A percentile compares a stretch with the other conserved stretches of the same genome.
Conservation (phyloP, 169 alveolate genomes). For the Plasmodium adleri region DNA sequence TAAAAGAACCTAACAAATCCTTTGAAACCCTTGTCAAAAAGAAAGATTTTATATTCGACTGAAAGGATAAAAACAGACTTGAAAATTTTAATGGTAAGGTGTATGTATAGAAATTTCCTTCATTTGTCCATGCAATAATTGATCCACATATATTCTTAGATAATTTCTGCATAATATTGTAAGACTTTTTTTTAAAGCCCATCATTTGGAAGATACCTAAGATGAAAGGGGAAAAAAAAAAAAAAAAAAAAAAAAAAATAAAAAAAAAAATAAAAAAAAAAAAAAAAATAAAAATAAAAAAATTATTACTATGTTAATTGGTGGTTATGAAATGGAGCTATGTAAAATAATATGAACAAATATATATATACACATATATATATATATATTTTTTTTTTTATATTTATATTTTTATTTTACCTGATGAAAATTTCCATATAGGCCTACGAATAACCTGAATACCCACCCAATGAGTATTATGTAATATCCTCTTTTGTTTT, state of each 20-base stretch:
- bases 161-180: conserved; percentile 50
- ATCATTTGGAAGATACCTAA: conserved; percentile 22
- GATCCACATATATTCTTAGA: conserved; percentile 48
- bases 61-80: conserved; percentile 60
- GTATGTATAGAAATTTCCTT: conserved; percentile 68
- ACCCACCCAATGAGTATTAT: conserved; percentile 62
- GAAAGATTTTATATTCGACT: conserved; percentile 61
- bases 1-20: conserved; percentile 42
- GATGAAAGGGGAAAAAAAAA: background rate
- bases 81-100: conserved; percentile 64
- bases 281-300: too few relatives aligned
- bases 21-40: conserved; percentile 42
- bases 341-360: too few relatives aligned
- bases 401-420: background rate
- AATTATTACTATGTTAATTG: too few relatives aligned
- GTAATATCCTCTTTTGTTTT: background rate
- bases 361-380: too few relatives aligned
- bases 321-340: too few relatives aligned
- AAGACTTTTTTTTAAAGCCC: conserved; percentile 29
- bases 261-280: too few relatives aligned
- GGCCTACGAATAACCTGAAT: conserved; percentile 46
- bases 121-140: conserved; percentile 74
- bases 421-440: conserved; percentile 55
- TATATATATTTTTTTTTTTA: too few relatives aligned
- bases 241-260: background rate